Evolutionary conservation across 176 grass and related monocot species (phyloP), one percentile per base, ranked within the genome.

Genomic region (Stipa capillata): DNA sequence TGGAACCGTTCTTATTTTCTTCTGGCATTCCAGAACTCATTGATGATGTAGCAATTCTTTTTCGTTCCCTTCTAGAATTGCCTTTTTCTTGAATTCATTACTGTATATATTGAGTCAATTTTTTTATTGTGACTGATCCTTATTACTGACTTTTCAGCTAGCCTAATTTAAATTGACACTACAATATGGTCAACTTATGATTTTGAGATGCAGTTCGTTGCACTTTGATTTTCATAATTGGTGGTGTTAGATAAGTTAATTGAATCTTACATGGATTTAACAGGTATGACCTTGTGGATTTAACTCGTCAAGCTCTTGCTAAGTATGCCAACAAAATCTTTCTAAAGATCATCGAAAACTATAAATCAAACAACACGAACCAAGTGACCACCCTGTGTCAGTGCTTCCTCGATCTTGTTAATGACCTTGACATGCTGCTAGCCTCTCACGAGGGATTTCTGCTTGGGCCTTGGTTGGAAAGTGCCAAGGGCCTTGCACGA

Each of bases 281-380:
- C 54, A 93, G 90, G 45, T 97, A 97, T 55, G 87, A 97, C 72
- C 85, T 97, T 21, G 87, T 97, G 65, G 93, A 97, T 82, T 84
- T 97, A 55, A 93, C 93, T 69, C 85, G 93, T 23, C 93, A 93
- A 77, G 85, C 86, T 84, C 83, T 97, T 39, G 85, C 90, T 48
- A 97, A 97, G 76, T 91, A 93, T 79, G 83, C 88, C 57, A 97
- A 97, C 50, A 18, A 91, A 75, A 63, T 97, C 35, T 93, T 97
- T 48, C 2, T 89, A 14, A 82, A 80, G 78, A 83, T 86, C 24
- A 90, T 93, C 41, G 40, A 97, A 82, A 79, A 77, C 65, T 93
- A 88, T 45, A 86, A 84, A 72, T 81, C 74, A 71, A 86, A 82
- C 60, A 79, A 71, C 58, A 64, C 76, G 50, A 84, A 77, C 34